A percentile compares a stretch with the other conserved stretches of the same genome.
Conservation (phyloP, 2,329 filamentous ascomycete genomes). For the Nakataea oryzae region DNA sequence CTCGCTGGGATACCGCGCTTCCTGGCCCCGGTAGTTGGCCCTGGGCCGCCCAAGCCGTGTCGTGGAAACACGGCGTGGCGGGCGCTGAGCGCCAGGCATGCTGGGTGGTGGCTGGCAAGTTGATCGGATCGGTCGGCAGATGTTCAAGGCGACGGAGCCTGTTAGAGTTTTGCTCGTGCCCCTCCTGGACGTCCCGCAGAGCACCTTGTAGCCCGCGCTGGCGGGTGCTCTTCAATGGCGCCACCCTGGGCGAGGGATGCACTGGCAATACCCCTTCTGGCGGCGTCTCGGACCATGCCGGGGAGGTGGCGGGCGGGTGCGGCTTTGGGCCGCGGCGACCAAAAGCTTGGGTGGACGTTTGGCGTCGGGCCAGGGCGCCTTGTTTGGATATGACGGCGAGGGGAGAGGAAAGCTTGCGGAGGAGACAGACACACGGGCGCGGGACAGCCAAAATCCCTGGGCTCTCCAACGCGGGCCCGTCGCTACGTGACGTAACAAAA, state of each 20-base stretch:
- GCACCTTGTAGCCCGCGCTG: background rate
- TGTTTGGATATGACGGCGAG: background rate
- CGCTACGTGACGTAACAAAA: background rate
- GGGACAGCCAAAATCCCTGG: no score
- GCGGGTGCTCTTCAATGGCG: background rate
- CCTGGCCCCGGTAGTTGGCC: background rate
- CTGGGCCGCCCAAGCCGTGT: no score
- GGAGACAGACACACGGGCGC: no score
- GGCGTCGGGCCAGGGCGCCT: no score
- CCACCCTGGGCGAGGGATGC: background rate
- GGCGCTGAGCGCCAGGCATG: background rate
- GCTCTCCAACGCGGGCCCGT: background rate
- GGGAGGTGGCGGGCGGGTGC: no score
- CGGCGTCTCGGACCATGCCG: background rate
- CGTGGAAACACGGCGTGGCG: background rate
- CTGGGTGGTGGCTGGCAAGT: no score
- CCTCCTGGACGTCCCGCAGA: background rate
- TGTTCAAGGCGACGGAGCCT: no score
- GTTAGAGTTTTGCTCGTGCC: no score
- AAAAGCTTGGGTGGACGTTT: no score
- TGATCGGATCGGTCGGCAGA: background rate
- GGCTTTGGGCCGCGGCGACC: no score
- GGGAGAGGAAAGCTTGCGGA: no score
- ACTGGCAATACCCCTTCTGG: background rate
- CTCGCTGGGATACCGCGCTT: background rate